Evolutionary conservation across 176 grass and related monocot genomes (phyloP).

Genomic region (Aechmea fasciata): DNA sequence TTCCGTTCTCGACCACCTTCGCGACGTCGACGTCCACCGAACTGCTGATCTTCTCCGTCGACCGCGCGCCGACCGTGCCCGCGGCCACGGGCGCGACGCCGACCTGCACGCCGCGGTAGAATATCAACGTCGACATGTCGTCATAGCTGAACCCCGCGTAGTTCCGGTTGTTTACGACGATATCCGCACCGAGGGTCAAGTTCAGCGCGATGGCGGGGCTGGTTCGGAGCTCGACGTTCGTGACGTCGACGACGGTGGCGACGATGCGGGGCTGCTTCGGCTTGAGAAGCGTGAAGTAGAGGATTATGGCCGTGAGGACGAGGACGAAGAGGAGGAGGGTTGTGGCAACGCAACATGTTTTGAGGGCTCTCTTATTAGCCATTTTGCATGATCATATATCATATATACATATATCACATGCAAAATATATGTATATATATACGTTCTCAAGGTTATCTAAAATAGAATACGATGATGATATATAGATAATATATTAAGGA

Average conservation of each 20-base stretch:
- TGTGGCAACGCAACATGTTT: slow-evolving; percentile 2
- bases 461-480: no score
- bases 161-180: slow-evolving; percentile 58
- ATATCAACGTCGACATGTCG: slow-evolving; percentile 21
- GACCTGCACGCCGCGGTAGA: slow-evolving; percentile 49
- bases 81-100: slow-evolving; percentile 33
- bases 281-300: slow-evolving; percentile 51
- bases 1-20: slow-evolving; percentile 23
- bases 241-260: slow-evolving; percentile 29
- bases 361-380: background rate
- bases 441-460: no score
- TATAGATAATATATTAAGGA: no score
- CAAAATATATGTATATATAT: no score
- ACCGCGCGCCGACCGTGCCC: slow-evolving; percentile 21
- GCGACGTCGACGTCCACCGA: slow-evolving; percentile 28
- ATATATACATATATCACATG: no score
- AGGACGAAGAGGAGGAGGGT: slow-evolving; percentile 17
- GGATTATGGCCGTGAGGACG: slow-evolving; percentile 22
- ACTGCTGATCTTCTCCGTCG: slow-evolving; percentile 26
- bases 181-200: slow-evolving; percentile 27
- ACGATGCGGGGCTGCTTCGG: slow-evolving; percentile 35
- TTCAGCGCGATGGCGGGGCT: slow-evolving; percentile 17
- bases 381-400: no score
- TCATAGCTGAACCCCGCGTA: slow-evolving; percentile 44
- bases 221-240: slow-evolving; percentile 23